These are phyloP conservation scores for Blastobotrys peoriensis DNA, from an alignment of 805 yeast species.

Conservation along the genomic window DNA sequence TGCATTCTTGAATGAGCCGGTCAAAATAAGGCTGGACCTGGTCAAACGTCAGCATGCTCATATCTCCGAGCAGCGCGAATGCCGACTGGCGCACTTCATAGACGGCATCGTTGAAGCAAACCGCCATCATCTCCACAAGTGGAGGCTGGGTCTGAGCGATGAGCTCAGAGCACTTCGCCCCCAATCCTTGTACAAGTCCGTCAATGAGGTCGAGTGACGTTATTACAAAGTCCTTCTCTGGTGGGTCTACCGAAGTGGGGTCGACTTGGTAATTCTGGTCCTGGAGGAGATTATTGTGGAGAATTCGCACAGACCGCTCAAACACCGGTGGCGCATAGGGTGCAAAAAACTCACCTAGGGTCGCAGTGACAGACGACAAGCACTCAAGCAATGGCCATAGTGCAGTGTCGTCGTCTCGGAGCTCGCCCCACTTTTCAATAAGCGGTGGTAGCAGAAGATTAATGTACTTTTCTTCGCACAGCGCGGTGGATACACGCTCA, in stretches of 20 bases:
- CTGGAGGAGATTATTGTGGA: constrained; percentile 59
- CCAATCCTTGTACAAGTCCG: constrained; percentile 88
- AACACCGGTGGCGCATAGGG: constrained; percentile 88
- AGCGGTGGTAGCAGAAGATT: constrained; percentile 72
- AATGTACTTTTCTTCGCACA: constrained; percentile 52
- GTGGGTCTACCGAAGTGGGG: constrained; percentile 48
- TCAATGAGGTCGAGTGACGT: constrained; percentile 87
- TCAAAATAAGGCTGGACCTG: constrained; percentile 29
- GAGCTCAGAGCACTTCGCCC: constrained; percentile 52
- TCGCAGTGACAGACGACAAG: constrained; percentile 84
- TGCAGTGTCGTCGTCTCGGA: constrained; percentile 74
- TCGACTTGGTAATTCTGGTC: constrained; percentile 59
- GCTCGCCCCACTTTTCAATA: constrained; percentile 68
- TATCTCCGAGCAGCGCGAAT: constrained; percentile 85
- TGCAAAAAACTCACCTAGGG: constrained; percentile 75
- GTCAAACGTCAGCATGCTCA: constrained; percentile 58
- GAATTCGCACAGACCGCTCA: constrained; percentile 65
- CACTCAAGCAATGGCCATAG: constrained; percentile 92
- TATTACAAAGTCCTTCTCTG: constrained; percentile 86
- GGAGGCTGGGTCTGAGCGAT: constrained; percentile 35
- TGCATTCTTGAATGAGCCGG: constrained; percentile 37
- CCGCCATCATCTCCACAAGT: constrained; percentile 56
- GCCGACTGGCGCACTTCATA: constrained; percentile 93
- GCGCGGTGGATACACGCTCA: constrained; percentile 60
- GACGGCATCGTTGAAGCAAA: constrained; percentile 66